Conservation (phyloP, 257 asterid species). For the Scutellaria galericulata region DNA sequence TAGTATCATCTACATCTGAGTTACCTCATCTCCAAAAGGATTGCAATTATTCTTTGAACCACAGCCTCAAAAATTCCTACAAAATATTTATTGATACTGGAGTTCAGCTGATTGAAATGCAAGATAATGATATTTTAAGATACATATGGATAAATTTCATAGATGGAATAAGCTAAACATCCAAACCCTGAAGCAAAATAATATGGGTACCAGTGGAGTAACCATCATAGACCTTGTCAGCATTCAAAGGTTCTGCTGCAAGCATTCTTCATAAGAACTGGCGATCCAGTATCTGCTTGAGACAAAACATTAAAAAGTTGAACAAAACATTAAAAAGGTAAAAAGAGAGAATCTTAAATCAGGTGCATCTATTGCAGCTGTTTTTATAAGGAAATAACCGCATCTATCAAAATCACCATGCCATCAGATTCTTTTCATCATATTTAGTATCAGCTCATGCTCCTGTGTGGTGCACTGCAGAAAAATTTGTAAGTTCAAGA, state of each 20-base stretch:
- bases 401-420: slow-evolving; percentile 73
- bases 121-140: too few relatives aligned
- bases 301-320: not conserved
- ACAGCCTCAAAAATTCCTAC: slow-evolving; percentile 92
- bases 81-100: slow-evolving; percentile 31
- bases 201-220: too few relatives aligned
- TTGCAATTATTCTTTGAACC: slow-evolving; percentile 90
- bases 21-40: slow-evolving; percentile 90
- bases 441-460: slow-evolving; percentile 88
- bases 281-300: slow-evolving; percentile 96
- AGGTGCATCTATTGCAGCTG: slow-evolving; percentile 12
- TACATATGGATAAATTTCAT: too few relatives aligned
- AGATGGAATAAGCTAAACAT: too few relatives aligned
- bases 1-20: not conserved
- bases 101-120: not conserved
- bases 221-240: slow-evolving; percentile 73
- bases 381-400: slow-evolving; percentile 53
- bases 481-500: not conserved
- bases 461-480: slow-evolving; percentile 68
- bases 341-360: not conserved
- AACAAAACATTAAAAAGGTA: not conserved
- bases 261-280: slow-evolving; percentile 38
- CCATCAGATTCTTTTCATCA: slow-evolving; percentile 97
- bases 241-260: slow-evolving; percentile 88
- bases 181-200: too few relatives aligned